Evolutionary conservation across 768 basidiomycete species (phyloP).

Genomic region (Rhizopogon vesiculosus): DNA sequence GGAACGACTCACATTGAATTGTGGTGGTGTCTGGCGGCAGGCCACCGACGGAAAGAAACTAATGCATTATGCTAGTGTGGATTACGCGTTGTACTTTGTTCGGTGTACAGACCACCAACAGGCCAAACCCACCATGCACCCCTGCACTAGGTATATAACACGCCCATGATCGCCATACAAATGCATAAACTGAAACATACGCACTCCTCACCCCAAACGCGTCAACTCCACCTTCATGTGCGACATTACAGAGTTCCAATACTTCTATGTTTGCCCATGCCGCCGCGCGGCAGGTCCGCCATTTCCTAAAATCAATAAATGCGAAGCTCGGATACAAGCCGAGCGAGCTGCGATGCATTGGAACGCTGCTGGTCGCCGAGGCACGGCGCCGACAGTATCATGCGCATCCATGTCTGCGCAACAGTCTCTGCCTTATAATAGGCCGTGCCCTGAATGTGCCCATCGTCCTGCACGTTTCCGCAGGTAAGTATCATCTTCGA

Average conservation of each 20-base stretch:
- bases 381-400: background rate
- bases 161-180: no score
- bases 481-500: background rate
- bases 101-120: background rate
- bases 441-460: background rate
- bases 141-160: background rate
- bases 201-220: background rate
- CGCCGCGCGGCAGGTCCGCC: background rate
- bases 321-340: background rate
- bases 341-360: background rate
- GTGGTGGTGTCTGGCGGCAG: background rate
- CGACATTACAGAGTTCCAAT: background rate
- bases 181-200: background rate
- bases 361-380: background rate
- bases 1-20: background rate
- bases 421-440: background rate
- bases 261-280: background rate
- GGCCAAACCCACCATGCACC: background rate
- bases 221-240: background rate
- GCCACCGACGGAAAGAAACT: background rate
- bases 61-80: background rate
- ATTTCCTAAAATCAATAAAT: background rate
- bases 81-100: background rate
- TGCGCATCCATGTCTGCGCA: background rate
- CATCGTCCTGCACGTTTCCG: background rate